Conservation (phyloP, 441 rosid genomes). For the Codiaeum variegatum region DNA sequence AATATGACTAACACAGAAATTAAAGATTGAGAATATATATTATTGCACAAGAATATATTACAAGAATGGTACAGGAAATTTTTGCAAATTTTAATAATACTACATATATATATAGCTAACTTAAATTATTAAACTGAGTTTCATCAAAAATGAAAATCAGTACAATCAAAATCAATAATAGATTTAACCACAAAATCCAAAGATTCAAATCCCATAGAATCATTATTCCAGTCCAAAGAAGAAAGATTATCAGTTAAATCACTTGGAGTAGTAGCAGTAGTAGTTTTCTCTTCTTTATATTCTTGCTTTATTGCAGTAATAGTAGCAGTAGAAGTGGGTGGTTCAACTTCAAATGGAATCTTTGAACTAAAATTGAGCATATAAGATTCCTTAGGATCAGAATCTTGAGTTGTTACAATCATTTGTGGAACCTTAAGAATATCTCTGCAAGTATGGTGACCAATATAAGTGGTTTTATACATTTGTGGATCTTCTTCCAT, state of each 20-base stretch:
- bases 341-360: not conserved
- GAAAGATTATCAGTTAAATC: constrained; percentile 24
- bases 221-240: constrained; percentile 31
- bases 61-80: not conserved
- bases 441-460: constrained; percentile 53
- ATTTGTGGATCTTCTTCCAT: constrained; percentile 43
- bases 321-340: not conserved
- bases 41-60: not conserved
- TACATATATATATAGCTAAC: not conserved
- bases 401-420: not conserved
- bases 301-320: constrained; percentile 11
- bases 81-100: too few relatives aligned
- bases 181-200: constrained; percentile 17
- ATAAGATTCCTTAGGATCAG: constrained; percentile 10
- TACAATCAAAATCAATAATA: constrained; percentile 25
- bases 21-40: too few relatives aligned
- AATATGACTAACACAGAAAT: too few relatives aligned
- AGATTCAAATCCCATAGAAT: constrained; percentile 24
- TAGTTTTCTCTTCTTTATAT: constrained; percentile 26
- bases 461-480: constrained; percentile 51
- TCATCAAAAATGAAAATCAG: constrained; percentile 30
- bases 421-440: constrained; percentile 24
- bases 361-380: not conserved
- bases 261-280: constrained; percentile 13
- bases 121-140: not conserved